A percentile compares a stretch with the other conserved stretches of the same genome.
These are phyloP conservation scores for Cutaneotrichosporon arboriforme DNA, from an alignment of 1,284 basidiomycete species.

Conservation along the genomic window DNA sequence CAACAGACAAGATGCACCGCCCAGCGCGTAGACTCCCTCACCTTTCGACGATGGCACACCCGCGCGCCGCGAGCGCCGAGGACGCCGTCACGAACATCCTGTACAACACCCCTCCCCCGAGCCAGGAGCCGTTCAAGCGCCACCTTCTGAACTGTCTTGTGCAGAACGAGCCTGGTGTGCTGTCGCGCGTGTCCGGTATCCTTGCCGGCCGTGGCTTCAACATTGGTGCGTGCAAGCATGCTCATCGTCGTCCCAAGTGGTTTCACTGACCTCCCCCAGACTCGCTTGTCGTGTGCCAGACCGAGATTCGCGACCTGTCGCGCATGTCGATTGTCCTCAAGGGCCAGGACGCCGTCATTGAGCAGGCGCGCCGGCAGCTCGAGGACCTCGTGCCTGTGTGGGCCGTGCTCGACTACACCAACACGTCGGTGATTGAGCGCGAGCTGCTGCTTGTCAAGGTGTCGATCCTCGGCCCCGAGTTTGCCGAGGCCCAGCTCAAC, in stretches of 20 bases:
- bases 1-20: slow-evolving; percentile 46
- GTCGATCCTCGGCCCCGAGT: slow-evolving; percentile 95
- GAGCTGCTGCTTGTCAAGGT: slow-evolving; percentile 86
- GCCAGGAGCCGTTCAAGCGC: slow-evolving; percentile 90
- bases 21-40: slow-evolving; percentile 39
- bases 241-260: background rate
- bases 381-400: slow-evolving; percentile 95
- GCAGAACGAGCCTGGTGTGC: slow-evolving; percentile 97
- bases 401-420: slow-evolving; percentile 94
- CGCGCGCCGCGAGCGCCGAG: slow-evolving; percentile 61
- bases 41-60: slow-evolving; percentile 28
- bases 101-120: slow-evolving; percentile 92
- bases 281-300: slow-evolving; percentile 95
- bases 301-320: slow-evolving; percentile 93
- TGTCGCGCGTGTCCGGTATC: slow-evolving; percentile 95
- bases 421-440: slow-evolving; percentile 79
- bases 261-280: slow-evolving; percentile 53
- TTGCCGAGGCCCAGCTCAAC: slow-evolving; percentile 83
- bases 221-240: slow-evolving; percentile 56
- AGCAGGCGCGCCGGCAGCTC: slow-evolving; percentile 88
- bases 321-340: slow-evolving; percentile 97
- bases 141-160: slow-evolving; percentile 98
- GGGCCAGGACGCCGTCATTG: slow-evolving; percentile 96
- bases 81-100: slow-evolving; percentile 93
- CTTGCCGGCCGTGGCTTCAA: slow-evolving; percentile 97